phyloP scores from a whole-genome alignment of 1,139 yeast genomes.

The Kodamaea ohmeri region DNA sequence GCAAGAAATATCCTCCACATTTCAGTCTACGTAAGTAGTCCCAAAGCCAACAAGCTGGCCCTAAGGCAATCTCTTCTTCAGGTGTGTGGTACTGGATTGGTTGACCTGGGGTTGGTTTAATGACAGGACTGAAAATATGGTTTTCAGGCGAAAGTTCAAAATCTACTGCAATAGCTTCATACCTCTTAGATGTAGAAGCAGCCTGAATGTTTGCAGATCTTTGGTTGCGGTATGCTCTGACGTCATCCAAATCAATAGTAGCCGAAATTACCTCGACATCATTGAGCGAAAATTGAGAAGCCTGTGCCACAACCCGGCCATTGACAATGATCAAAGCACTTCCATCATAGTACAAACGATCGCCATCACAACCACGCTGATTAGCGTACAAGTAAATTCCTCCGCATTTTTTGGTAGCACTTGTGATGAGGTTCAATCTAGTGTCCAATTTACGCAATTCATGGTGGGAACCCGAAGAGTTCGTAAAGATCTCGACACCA shows the following conservation, averaged over 20 bases:
- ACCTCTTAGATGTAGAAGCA: slow-evolving; percentile 43
- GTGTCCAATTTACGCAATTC: slow-evolving; percentile 87
- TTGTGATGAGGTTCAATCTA: slow-evolving; percentile 78
- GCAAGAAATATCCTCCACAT: slow-evolving; percentile 88
- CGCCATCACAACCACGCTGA: slow-evolving; percentile 98
- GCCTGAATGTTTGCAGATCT: slow-evolving; percentile 83
- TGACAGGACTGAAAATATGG: slow-evolving; percentile 55
- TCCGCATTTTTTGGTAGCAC: slow-evolving; percentile 94
- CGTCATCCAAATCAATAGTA: slow-evolving; percentile 89
- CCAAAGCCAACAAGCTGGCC: slow-evolving; percentile 99
- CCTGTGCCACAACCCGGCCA: slow-evolving; percentile 90
- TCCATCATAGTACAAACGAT: slow-evolving; percentile 93
- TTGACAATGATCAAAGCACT: slow-evolving; percentile 92
- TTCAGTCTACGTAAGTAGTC: slow-evolving; percentile 88
- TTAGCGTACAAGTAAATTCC: slow-evolving; percentile 92
- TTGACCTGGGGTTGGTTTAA: slow-evolving; percentile 57
- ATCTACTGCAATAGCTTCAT: slow-evolving; percentile 59
- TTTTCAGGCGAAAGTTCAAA: slow-evolving; percentile 60
- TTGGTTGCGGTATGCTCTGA: slow-evolving; percentile 72
- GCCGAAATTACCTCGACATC: slow-evolving; percentile 95
- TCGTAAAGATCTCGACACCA: slow-evolving; percentile 94
- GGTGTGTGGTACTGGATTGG: slow-evolving; percentile 69
- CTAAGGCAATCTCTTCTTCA: slow-evolving; percentile 93
- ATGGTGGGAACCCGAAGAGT: slow-evolving; percentile 95
- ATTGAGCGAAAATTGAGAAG: slow-evolving; percentile 77